Evolutionary conservation across 2,329 filamentous ascomycete genomes (phyloP), one percentile per base, ranked within the genome.

Genomic region (Dendrostoma leiphaemia): DNA sequence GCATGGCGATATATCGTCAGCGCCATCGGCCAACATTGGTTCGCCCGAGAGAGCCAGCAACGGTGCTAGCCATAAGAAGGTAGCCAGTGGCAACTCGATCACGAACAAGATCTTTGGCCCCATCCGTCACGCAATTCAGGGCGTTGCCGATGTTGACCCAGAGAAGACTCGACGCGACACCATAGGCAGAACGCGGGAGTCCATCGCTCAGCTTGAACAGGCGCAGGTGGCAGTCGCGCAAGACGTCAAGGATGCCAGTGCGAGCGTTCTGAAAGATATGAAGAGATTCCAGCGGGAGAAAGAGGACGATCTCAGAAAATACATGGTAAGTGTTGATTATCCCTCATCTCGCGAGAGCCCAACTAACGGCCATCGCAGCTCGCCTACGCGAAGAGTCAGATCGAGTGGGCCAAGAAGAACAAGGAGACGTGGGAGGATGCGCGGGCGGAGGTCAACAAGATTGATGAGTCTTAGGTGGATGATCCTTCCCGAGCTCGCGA

Each of bases 271-370:
- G 63, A 88, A 89, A 64, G 94, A 99, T 67, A 75, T 99, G 57
- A 91, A 91, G 74, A 80, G 94, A 57, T 99, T 99, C 72, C 95
- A 99, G 71, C 79, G 79, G 56, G 92, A 97, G 72, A 99, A 99
- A 72, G 95, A 99, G 73, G 91, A 93, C 48, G 94, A 99, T 69
- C 71, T 99, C 65, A 87, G 86, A 66, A 84, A 90, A 59, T 97
- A 97, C 69, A 99, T 99, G 94, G 94, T 97, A 76, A 74, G 89
- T 73, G 26, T 17, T 37, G 21, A 21, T 13, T 12, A 15, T 8
- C 10, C 29, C 8, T 37, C 21, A 12, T 50, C 4, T 29, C 7
- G 3, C 56, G 38, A 58, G 53, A 35, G 17, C 26, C 17, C 29
- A 19, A 32, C 43, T 32, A 45, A 56, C 12, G 7, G 46, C 10